Percentiles rank a stretch among this genome's conserved stretches.
These are phyloP conservation scores for Salvia hispanica DNA, from an alignment of 257 asterid species.

Conservation along the genomic window DNA sequence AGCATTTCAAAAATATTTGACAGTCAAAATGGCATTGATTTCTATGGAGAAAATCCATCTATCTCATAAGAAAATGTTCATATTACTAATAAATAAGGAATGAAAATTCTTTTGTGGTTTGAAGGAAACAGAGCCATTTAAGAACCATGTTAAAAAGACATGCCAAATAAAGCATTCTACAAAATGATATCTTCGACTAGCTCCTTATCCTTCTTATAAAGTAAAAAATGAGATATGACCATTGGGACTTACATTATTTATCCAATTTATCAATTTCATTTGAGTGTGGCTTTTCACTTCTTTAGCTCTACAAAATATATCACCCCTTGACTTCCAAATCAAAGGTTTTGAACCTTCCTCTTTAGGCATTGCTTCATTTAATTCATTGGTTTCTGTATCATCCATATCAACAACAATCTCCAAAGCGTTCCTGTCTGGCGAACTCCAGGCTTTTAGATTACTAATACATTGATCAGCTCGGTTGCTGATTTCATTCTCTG, in stretches of 20 bases:
- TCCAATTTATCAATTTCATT: conserved; percentile 48
- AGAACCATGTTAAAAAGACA: background rate
- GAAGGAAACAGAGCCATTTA: conserved; percentile 3
- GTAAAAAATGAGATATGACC: background rate
- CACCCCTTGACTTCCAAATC: conserved; percentile 46
- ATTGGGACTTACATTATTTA: conserved; percentile 52
- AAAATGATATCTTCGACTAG: conserved; percentile 3
- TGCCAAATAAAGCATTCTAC: background rate
- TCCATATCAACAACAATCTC: conserved; percentile 68
- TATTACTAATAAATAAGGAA: too few species aligned
- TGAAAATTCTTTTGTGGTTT: background rate
- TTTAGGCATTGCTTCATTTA: conserved; percentile 57
- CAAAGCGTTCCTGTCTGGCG: conserved; percentile 37
- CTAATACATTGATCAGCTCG: conserved; percentile 43
- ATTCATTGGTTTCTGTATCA: conserved; percentile 36
- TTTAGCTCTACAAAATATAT: conserved; percentile 41
- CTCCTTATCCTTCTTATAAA: background rate
- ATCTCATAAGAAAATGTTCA: too few species aligned
- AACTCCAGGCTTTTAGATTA: conserved; percentile 39
- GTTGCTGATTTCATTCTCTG: conserved; percentile 32
- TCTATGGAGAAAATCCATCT: too few species aligned
- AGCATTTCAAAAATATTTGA: too few species aligned
- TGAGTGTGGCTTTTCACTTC: conserved; percentile 35
- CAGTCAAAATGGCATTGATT: too few species aligned
- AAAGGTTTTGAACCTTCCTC: conserved; percentile 60